phyloP scores from a whole-genome alignment of 2,329 filamentous ascomycete genomes.

The Xylaria sp. region DNA sequence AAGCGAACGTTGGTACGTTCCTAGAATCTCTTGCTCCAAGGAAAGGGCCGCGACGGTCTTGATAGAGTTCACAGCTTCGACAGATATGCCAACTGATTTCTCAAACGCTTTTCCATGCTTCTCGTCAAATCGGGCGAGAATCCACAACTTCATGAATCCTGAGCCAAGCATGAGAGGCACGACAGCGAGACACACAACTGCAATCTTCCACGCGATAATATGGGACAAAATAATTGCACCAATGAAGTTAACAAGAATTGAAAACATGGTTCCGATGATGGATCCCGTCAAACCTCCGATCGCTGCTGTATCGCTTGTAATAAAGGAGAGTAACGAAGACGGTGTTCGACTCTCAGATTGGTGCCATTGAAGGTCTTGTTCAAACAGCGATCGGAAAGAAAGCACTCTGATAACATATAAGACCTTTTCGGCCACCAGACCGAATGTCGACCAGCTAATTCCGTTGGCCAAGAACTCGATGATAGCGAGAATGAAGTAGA shows the following conservation, averaged over 20 bases:
- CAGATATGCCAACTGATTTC: constrained; percentile 70
- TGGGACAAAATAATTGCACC: constrained; percentile 75
- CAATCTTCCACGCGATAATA: constrained; percentile 80
- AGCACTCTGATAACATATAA: constrained; percentile 71
- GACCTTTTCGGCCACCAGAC: constrained; percentile 70
- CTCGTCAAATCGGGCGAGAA: constrained; percentile 70
- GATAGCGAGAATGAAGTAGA: constrained; percentile 62
- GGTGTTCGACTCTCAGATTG: constrained; percentile 72
- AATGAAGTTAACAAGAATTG: constrained; percentile 74
- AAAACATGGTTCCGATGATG: constrained; percentile 75
- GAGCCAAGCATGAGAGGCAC: constrained; percentile 75
- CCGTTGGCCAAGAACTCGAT: constrained; percentile 70
- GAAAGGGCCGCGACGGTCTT: constrained; percentile 70
- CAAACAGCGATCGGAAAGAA: constrained; percentile 71
- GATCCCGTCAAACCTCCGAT: constrained; percentile 76
- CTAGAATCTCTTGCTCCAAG: constrained; percentile 62
- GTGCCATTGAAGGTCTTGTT: constrained; percentile 77
- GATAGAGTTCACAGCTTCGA: constrained; percentile 73
- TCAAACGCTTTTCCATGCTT: constrained; percentile 72
- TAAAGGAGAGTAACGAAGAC: constrained; percentile 69
- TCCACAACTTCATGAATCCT: constrained; percentile 74
- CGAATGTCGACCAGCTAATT: constrained; percentile 63
- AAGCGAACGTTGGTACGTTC: constrained; percentile 63
- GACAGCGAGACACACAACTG: constrained; percentile 74
- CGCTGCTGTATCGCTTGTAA: constrained; percentile 75